These are phyloP conservation scores for Guillardia theta DNA, from an alignment of 78 protist species.

Conservation along the genomic window DNA sequence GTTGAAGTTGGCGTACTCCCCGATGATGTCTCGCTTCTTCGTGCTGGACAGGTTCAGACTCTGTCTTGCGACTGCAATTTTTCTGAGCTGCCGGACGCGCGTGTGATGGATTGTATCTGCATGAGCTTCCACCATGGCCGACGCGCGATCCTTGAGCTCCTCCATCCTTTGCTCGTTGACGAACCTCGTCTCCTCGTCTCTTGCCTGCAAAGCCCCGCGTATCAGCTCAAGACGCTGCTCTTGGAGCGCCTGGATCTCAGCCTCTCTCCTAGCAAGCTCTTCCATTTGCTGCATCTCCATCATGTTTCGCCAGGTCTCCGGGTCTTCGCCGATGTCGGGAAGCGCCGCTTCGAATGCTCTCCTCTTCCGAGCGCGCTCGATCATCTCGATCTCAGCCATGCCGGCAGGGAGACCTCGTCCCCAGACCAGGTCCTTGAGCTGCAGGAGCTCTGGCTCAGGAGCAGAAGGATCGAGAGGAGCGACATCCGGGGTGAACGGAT, in stretches of 20 bases:
- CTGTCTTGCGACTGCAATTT: conserved; percentile 57
- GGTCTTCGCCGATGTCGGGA: conserved; percentile 64
- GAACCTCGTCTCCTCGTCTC: background rate
- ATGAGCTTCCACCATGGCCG: background rate
- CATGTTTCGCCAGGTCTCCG: conserved; percentile 31
- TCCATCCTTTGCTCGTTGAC: conserved; percentile 29
- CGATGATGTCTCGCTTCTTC: conserved; percentile 54
- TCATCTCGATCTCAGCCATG: conserved; percentile 65
- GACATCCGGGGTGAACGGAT: conserved; percentile 85
- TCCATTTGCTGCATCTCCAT: conserved; percentile 67
- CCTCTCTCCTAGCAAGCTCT: conserved; percentile 48
- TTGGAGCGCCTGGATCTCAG: background rate
- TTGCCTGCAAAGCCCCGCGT: background rate
- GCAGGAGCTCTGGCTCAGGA: conserved; percentile 73
- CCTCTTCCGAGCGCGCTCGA: conserved; percentile 67
- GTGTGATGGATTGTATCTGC: background rate
- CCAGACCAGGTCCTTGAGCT: conserved; percentile 56
- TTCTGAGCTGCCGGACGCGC: conserved; percentile 49
- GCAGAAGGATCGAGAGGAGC: conserved; percentile 17
- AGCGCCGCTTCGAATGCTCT: conserved; percentile 65
- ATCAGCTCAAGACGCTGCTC: conserved; percentile 46
- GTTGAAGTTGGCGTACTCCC: conserved; percentile 52
- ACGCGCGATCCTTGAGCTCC: background rate
- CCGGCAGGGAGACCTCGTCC: conserved; percentile 73
- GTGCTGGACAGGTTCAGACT: background rate